These are phyloP conservation scores for Colletotrichum sp. DNA, from an alignment of 2,329 filamentous ascomycete genomes.

Conservation along the genomic window DNA sequence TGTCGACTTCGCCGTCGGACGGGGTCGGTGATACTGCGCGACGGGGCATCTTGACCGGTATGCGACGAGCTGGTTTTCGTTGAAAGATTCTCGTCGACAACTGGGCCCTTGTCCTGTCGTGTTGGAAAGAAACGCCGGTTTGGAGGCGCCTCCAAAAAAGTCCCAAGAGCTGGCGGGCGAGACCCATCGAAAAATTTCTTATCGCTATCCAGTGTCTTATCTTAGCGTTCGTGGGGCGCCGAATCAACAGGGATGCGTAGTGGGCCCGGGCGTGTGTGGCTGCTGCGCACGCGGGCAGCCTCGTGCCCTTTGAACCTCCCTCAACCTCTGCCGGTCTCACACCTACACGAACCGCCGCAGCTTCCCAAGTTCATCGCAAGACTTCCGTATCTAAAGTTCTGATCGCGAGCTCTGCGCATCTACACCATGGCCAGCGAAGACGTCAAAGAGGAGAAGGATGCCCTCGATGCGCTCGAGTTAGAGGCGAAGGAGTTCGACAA, in stretches of 20 bases:
- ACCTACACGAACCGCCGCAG: neutral
- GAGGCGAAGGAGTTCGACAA: constrained; percentile 93
- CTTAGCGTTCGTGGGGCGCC: constrained; percentile 9
- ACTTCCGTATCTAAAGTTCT: neutral
- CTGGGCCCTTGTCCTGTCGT: neutral
- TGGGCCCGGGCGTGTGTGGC: neutral
- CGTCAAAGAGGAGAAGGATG: constrained; percentile 69
- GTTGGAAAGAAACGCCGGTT: neutral
- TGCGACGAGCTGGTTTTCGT: neutral
- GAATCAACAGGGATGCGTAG: neutral
- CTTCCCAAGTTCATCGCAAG: neutral
- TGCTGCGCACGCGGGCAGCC: neutral
- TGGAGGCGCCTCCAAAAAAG: constrained; percentile 1
- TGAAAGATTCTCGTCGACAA: neutral
- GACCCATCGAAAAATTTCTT: constrained; percentile 21
- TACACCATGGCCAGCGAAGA: constrained; percentile 41
- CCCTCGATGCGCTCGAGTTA: constrained; percentile 79
- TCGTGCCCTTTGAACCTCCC: neutral
- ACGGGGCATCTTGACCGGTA: constrained; percentile 63
- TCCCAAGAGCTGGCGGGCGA: neutral
- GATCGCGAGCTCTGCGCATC: neutral
- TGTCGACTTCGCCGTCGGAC: constrained; percentile 93
- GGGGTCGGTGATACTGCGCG: constrained; percentile 80
- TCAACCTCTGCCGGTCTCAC: neutral
- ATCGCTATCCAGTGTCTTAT: constrained; percentile 17